phyloP scores from a whole-genome alignment of 345 rosid species.

The Luvunga scandens region DNA sequence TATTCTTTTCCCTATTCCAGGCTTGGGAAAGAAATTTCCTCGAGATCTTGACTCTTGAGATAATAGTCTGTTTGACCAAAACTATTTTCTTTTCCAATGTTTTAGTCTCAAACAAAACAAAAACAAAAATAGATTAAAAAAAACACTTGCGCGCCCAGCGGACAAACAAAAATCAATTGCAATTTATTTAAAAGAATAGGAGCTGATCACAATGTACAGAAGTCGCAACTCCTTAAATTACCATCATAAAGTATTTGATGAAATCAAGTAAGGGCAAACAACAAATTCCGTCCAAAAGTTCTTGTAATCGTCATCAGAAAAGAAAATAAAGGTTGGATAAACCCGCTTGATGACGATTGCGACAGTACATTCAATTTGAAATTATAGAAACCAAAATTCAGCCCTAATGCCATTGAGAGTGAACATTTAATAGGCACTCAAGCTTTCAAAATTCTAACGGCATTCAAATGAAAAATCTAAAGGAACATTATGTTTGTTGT shows the following conservation, averaged over 20 bases:
- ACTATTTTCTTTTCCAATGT: neutral
- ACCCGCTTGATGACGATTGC: neutral
- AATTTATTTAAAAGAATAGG: neutral
- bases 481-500: neutral
- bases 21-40: constrained; percentile 7
- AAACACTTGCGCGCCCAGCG: no score
- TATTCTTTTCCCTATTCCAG: neutral
- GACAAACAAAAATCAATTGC: neutral
- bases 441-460: neutral
- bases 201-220: neutral
- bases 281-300: neutral
- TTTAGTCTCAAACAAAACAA: neutral
- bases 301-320: neutral
- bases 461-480: neutral
- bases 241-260: neutral
- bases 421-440: neutral
- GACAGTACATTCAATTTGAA: neutral
- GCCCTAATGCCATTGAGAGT: neutral
- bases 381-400: neutral
- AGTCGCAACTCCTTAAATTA: neutral
- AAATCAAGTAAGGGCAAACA: neutral
- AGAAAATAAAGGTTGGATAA: neutral
- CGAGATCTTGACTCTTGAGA: neutral
- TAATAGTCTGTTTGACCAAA: neutral
- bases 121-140: no score